Base-by-base conservation (phyloP, 1,284 basidiomycete genomes). In the Moniliella sp. region DNA sequence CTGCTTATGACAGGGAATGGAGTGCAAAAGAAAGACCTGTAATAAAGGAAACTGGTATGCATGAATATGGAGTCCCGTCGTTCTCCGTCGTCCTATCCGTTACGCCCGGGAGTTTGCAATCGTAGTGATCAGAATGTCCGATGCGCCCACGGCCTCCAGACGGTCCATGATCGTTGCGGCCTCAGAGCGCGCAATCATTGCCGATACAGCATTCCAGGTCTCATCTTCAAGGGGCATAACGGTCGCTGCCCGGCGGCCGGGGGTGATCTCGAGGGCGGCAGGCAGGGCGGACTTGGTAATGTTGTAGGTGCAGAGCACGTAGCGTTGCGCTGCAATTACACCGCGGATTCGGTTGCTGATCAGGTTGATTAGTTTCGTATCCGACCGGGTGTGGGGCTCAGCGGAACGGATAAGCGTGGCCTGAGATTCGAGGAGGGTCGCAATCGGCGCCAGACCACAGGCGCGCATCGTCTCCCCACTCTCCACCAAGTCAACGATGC, bases 401-500 rank as follows among this genome's bases (percentile, higher is more conserved):
- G 53, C 46, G 1, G 84, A 80, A 39, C 75, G 76, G 68, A 99
- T 93, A 28, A 99, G 72, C 33, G 93, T 81, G 2, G 88, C 88
- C 65, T 99, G 79, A 0, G 83, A 80, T 28, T 73, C 62, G 35
- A 94, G 71, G 10, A 97, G 63, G 27, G 76, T 77, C 15, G 33
- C 32, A 54, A 97, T 91, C 18, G 84, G 74, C 62, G 81, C 79
- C 33, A 99, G 68, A 28, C 88, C 88, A 2, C 86, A 88, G 15
- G 88, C 91, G 26, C 88, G 81, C 91, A 99, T 99, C 1, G 88
- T 99, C 53, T 97, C 91, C 17, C 88, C 88, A n/a, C 82, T 91
- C 64, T 97, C 88, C 30, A 53, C 50, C 4, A 53, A 35, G 31
- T 53, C 50, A 3, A 53, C 49, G 37, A 99, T 94, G 13, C 86